These are phyloP conservation scores for Blastocystis sp. DNA, from an alignment of 352 stramenopile species.

Conservation along the genomic window DNA sequence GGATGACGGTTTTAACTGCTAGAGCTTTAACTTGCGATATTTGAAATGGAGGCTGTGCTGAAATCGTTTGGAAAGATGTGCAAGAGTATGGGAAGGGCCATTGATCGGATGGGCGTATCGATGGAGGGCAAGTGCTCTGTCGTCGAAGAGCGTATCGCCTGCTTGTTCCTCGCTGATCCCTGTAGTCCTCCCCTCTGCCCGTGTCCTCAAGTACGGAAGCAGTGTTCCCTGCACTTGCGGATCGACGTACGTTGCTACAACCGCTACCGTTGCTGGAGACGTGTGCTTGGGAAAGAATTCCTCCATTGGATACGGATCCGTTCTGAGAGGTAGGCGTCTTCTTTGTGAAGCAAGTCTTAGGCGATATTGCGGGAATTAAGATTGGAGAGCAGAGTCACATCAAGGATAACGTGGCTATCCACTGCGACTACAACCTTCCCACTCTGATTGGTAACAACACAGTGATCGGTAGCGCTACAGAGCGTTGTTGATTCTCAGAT, in stretches of 20 bases:
- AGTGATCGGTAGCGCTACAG: constrained; percentile 11
- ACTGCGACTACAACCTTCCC: constrained; percentile 30
- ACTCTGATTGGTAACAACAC: constrained; percentile 45
- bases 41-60: constrained; percentile 22
- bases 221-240: background rate
- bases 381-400: constrained; percentile 45
- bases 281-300: constrained; percentile 12
- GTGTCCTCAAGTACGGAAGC: constrained; percentile 44
- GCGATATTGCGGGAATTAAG: constrained; percentile 46
- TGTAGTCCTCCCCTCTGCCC: constrained; percentile 44
- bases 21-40: background rate
- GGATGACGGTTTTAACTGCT: background rate
- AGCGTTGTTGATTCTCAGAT: background rate
- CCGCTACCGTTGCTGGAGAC: constrained; percentile 39
- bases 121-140: constrained; percentile 46
- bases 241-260: constrained; percentile 23
- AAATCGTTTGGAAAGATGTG: constrained; percentile 58
- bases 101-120: constrained; percentile 39
- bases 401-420: constrained; percentile 49
- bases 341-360: background rate
- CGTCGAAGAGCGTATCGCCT: constrained; percentile 37
- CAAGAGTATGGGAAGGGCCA: constrained; percentile 38
- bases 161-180: background rate
- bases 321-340: constrained; percentile 3
- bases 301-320: constrained; percentile 36